Percentiles rank a stretch among this genome's conserved stretches.
Conservation (phyloP, 2,329 filamentous ascomycete species). For the Verticillium dahliae region DNA sequence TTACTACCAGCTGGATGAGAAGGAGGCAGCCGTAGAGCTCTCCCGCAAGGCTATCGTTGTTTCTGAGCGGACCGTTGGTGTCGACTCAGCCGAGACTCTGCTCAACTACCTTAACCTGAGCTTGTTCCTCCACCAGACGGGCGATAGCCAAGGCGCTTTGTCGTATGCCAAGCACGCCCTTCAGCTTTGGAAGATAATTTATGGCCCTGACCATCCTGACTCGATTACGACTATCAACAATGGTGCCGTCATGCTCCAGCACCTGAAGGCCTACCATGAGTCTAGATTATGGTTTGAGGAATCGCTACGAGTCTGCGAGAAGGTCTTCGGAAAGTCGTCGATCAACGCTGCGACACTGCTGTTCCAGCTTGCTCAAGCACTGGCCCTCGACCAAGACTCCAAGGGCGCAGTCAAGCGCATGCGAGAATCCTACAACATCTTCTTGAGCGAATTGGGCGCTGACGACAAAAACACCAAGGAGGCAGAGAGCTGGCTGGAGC, state of each 20-base stretch:
- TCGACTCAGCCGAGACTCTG: conserved; percentile 90
- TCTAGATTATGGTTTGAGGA: conserved; percentile 96
- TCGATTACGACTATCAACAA: conserved; percentile 99
- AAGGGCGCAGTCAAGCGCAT: conserved; percentile 88
- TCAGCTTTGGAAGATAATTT: conserved; percentile 94
- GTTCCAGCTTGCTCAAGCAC: conserved; percentile 93
- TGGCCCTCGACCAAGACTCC: conserved; percentile 91
- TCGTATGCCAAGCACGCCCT: conserved; percentile 87
- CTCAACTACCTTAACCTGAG: conserved; percentile 94
- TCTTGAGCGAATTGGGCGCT: conserved; percentile 77
- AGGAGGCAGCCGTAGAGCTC: conserved; percentile 89
- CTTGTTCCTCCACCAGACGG: conserved; percentile 85
- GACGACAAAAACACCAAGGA: conserved; percentile 98
- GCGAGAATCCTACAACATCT: conserved; percentile 95
- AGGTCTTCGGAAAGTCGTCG: conserved; percentile 80
- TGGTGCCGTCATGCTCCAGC: conserved; percentile 95
- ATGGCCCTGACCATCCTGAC: conserved; percentile 87
- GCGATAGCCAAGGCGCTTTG: conserved; percentile 83
- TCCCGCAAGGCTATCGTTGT: conserved; percentile 96
- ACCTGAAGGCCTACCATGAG: conserved; percentile 89
- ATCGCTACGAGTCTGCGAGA: conserved; percentile 81
- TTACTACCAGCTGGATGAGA: conserved; percentile 97
- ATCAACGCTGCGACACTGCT: conserved; percentile 91
- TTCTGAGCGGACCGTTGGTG: conserved; percentile 84
- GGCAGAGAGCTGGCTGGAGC: conserved; percentile 92